These are phyloP conservation scores for Eruca vesicaria DNA, from an alignment of 441 rosid species.

Conservation along the genomic window DNA sequence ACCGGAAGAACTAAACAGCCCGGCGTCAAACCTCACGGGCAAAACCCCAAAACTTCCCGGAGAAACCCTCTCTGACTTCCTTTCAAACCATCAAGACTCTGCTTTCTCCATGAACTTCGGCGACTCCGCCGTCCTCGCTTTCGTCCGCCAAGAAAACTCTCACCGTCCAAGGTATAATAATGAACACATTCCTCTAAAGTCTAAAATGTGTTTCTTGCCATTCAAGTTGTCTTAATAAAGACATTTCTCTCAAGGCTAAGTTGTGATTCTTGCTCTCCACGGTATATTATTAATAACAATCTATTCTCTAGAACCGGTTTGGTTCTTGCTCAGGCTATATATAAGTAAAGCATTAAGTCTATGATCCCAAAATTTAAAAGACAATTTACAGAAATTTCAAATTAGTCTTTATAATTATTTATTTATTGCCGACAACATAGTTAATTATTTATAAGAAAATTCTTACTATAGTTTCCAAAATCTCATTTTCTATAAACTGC, in stretches of 20 bases:
- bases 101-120: constrained; percentile 56
- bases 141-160: constrained; percentile 38
- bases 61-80: constrained; percentile 53
- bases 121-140: constrained; percentile 55
- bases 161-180: constrained; percentile 43
- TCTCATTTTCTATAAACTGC: neutral
- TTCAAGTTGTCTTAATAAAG: neutral
- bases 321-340: no score
- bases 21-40: constrained; percentile 44
- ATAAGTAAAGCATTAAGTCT: no score
- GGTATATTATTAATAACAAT: no score
- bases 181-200: neutral
- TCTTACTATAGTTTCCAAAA: neutral
- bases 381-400: no score
- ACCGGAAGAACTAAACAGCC: constrained; percentile 66
- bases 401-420: no score
- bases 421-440: no score
- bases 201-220: neutral
- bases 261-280: no score
- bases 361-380: no score
- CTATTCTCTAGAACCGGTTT: no score
- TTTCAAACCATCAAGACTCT: constrained; percentile 45
- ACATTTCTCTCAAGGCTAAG: no score
- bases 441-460: no score
- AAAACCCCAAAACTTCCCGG: constrained; percentile 51